Percentiles rank a stretch among this genome's conserved stretches.
These are phyloP conservation scores for Graphilbum fragrans DNA, from an alignment of 2,329 filamentous ascomycete genomes.

Conservation along the genomic window DNA sequence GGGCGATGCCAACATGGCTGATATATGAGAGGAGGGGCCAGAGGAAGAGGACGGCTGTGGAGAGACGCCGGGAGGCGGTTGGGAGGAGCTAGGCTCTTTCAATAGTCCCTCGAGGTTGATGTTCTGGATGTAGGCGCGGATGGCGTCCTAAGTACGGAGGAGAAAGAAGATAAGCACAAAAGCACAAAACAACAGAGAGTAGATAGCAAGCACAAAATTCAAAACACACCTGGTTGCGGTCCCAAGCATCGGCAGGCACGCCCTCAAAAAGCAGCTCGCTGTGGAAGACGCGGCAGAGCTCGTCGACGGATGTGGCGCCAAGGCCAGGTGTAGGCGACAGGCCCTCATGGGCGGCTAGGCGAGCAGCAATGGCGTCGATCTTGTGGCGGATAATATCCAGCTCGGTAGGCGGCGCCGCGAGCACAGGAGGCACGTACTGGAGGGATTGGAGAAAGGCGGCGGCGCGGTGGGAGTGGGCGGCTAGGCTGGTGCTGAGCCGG, in stretches of 20 bases:
- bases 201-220: too few relatives aligned
- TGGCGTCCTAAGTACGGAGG: slow-evolving; percentile 33
- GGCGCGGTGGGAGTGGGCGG: slow-evolving; percentile 38
- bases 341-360: slow-evolving; percentile 30
- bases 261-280: slow-evolving; percentile 46
- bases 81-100: slow-evolving; percentile 23
- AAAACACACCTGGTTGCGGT: slow-evolving; percentile 41
- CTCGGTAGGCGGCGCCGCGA: slow-evolving; percentile 19
- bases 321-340: slow-evolving; percentile 3
- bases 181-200: background rate
- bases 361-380: slow-evolving; percentile 42
- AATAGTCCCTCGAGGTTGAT: slow-evolving; percentile 37
- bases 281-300: slow-evolving; percentile 46
- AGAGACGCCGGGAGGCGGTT: slow-evolving; percentile 33
- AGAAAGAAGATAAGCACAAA: background rate
- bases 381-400: slow-evolving; percentile 47
- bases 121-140: slow-evolving; percentile 49
- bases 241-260: slow-evolving; percentile 41
- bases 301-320: slow-evolving; percentile 23
- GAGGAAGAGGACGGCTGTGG: slow-evolving; percentile 19
- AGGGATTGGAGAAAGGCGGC: slow-evolving; percentile 46
- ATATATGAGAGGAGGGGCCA: slow-evolving; percentile 25
- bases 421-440: slow-evolving; percentile 34
- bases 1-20: slow-evolving; percentile 15
- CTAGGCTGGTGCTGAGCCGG: slow-evolving; percentile 32